These are phyloP conservation scores for Suillus bovinus DNA, from an alignment of 768 basidiomycete species.

Conservation along the genomic window DNA sequence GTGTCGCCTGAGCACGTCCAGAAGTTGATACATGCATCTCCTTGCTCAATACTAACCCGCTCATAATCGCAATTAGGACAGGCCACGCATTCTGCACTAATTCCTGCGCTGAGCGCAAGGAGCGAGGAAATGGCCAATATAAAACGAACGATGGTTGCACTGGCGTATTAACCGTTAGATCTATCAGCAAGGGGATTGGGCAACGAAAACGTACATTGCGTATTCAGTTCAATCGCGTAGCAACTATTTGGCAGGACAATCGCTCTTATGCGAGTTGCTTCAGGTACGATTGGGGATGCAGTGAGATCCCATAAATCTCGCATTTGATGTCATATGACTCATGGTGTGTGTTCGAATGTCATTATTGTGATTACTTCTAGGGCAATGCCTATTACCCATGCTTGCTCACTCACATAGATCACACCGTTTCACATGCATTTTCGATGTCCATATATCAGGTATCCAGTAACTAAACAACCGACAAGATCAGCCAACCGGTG, in stretches of 20 bases:
- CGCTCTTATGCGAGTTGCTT: neutral
- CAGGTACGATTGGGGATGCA: neutral
- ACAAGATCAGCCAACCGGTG: neutral
- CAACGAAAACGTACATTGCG: neutral
- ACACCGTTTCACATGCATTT: neutral
- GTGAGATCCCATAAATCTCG: neutral
- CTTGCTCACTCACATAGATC: neutral
- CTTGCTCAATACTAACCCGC: neutral
- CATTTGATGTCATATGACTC: neutral
- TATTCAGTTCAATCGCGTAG: neutral
- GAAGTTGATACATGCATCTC: neutral
- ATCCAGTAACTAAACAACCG: neutral
- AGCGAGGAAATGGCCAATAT: neutral
- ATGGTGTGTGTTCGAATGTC: neutral
- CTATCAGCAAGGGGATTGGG: neutral
- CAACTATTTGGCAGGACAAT: neutral
- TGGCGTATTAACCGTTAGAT: neutral
- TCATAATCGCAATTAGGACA: conserved; percentile 5
- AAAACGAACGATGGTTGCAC: neutral
- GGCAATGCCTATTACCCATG: neutral
- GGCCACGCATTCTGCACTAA: neutral
- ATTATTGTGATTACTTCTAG: neutral
- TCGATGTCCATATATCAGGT: neutral
- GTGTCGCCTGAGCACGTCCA: conserved; percentile 4
- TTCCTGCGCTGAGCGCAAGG: neutral